A percentile compares a stretch with the other conserved stretches of the same genome.
These are phyloP conservation scores for Candida caryicola DNA, from an alignment of 805 yeast species.

Conservation along the genomic window DNA sequence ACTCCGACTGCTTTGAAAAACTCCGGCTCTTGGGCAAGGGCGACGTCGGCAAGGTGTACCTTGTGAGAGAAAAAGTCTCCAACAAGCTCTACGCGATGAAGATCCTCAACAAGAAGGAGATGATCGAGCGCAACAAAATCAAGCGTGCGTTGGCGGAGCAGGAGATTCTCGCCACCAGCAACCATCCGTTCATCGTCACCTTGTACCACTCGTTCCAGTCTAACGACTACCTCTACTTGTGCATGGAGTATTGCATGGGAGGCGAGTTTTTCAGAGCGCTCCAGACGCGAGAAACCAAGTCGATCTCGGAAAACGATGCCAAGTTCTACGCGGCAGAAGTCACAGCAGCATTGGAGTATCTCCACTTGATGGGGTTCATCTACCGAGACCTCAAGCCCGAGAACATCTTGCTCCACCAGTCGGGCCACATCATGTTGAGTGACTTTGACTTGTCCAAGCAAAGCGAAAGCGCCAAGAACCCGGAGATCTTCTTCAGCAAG, in stretches of 20 bases:
- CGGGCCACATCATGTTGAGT: constrained; percentile 96
- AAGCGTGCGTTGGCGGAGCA: constrained; percentile 95
- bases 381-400: constrained; percentile 97
- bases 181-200: constrained; percentile 96
- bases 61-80: constrained; percentile 79
- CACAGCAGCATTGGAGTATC: constrained; percentile 91
- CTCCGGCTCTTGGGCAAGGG: constrained; percentile 92
- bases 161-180: constrained; percentile 90
- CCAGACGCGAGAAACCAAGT: constrained; percentile 84
- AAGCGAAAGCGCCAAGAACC: constrained; percentile 71
- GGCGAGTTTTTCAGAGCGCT: constrained; percentile 97
- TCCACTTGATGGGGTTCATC: constrained; percentile 95
- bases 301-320: constrained; percentile 86
- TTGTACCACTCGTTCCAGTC: constrained; percentile 95
- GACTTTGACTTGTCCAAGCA: constrained; percentile 96
- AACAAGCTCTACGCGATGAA: constrained; percentile 88
- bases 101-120: constrained; percentile 82
- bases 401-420: constrained; percentile 87
- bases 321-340: constrained; percentile 95
- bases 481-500: constrained; percentile 53
- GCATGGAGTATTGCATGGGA: constrained; percentile 99
- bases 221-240: constrained; percentile 82
- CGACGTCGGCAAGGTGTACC: constrained; percentile 94
- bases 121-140: constrained; percentile 92
- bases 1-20: constrained; percentile 84